Evolutionary conservation across 768 basidiomycete species (phyloP).

Genomic region (Psilocybe cubensis): DNA sequence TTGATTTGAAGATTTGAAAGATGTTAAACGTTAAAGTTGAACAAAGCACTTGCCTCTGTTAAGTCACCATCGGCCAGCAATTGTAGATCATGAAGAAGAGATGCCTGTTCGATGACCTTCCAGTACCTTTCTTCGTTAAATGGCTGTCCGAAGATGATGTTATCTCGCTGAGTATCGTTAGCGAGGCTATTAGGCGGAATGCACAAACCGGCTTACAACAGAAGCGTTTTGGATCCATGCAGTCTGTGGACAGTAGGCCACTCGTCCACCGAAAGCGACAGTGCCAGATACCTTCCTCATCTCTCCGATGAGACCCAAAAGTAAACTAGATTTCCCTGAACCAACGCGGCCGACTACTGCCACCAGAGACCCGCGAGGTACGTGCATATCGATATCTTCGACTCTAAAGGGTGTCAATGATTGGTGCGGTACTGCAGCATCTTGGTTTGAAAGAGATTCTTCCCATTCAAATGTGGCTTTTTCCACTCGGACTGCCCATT

Average conservation of each 20-base stretch:
- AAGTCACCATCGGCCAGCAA: slow-evolving; percentile 71
- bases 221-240: slow-evolving; percentile 80
- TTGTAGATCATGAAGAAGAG: slow-evolving; percentile 64
- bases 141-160: slow-evolving; percentile 66
- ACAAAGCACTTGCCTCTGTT: slow-evolving; percentile 54
- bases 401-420: slow-evolving; percentile 49
- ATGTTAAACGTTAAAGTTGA: background rate
- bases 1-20: background rate
- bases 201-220: slow-evolving; percentile 40
- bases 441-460: slow-evolving; percentile 18
- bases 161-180: slow-evolving; percentile 50
- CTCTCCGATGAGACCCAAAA: slow-evolving; percentile 71
- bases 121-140: slow-evolving; percentile 72
- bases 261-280: slow-evolving; percentile 61
- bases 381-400: slow-evolving; percentile 48
- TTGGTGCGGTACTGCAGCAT: slow-evolving; percentile 10
- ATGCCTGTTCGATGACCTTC: slow-evolving; percentile 60
- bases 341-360: slow-evolving; percentile 75
- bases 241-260: slow-evolving; percentile 74
- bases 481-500: slow-evolving; percentile 52
- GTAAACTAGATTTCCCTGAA: slow-evolving; percentile 65
- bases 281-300: slow-evolving; percentile 59
- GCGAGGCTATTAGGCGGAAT: background rate
- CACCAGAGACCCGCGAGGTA: slow-evolving; percentile 60
- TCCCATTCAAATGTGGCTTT: slow-evolving; percentile 73